Base-by-base conservation (phyloP, 495 filamentous ascomycete genomes). In the Friedmanniomyces endolithicus region DNA sequence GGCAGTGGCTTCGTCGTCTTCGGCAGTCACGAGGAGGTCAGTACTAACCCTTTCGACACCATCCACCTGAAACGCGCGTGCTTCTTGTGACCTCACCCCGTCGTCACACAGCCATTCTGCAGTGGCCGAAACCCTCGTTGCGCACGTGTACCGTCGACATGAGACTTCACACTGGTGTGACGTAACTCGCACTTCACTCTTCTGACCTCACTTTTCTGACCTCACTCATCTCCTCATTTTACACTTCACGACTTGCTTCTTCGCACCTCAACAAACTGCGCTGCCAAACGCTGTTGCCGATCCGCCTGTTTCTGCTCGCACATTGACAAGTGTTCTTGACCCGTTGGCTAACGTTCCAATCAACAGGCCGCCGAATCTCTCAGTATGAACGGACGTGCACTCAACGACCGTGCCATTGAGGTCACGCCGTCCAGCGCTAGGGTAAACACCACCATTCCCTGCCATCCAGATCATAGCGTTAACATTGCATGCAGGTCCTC, bases 341-440 rank as follows among this genome's bases (percentile, higher is more conserved):
- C 2, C 11, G 48, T 19, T 35, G 9, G 29, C 23, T 33, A 6
- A 50, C 48, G 46, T 24, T 50, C n/a, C 4, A 11, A 22, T 24
- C 23, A 50, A 6, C 56, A 72, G 69, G 71, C 73, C 70, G 92
- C 92, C 20, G 92, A 98, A 67, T 94, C 87, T 71, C 76, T 98
- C 43, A 95, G 92, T 74, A 98, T 98, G 92, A 98, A 98, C 62
- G 92, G 92, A 41, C 87, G 92, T 53, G 92, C 92, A 39, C 76
- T 98, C 48, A 98, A 96, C 63, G 92, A 98, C 67, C 97, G 96
- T 72, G 92, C 92, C 48, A 96, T 98, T 64, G 92, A 98, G 66
- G 92, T 98, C 34, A 94, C 92, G 17, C 92, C 92, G 1, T 95
- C 88, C 14, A 94, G 87, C n/a, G 89, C 86, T 70, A 81, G 92